These are phyloP conservation scores for Penicillium lividum DNA, from an alignment of 495 filamentous ascomycete genomes.

Conservation along the genomic window DNA sequence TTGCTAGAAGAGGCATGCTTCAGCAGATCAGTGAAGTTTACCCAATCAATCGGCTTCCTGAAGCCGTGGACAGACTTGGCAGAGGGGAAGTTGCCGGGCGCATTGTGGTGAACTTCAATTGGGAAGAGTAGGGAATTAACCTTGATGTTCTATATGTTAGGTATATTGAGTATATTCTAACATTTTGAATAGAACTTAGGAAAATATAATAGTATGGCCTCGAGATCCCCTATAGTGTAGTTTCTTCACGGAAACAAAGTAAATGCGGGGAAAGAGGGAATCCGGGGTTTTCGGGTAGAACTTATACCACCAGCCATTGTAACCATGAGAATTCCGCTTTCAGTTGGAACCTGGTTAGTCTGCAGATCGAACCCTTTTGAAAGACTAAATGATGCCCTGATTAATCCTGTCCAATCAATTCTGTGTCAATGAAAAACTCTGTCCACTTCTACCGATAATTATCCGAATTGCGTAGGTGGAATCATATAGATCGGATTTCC, in stretches of 20 bases:
- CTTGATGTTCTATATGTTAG: too few relatives aligned
- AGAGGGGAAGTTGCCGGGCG: conserved; percentile 48
- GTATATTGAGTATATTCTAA: too few relatives aligned
- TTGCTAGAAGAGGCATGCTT: conserved; percentile 46
- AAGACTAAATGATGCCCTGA: neutral
- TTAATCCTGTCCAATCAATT: neutral
- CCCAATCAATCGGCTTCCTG: conserved; percentile 38
- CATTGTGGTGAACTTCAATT: conserved; percentile 53
- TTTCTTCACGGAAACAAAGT: too few relatives aligned
- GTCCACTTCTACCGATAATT: conserved; percentile 7
- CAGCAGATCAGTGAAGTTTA: conserved; percentile 44
- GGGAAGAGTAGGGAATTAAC: conserved; percentile 19
- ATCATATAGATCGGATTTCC: neutral
- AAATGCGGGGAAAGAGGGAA: neutral
- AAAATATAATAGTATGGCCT: too few relatives aligned
- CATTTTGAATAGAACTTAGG: too few relatives aligned
- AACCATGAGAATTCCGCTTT: neutral
- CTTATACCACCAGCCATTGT: neutral
- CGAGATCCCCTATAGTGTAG: too few relatives aligned
- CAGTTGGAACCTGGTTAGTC: neutral
- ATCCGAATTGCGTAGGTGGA: conserved; percentile 1
- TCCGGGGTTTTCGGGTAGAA: neutral
- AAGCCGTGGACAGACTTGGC: conserved; percentile 42
- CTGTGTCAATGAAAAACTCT: neutral
- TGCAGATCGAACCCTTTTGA: neutral